Base-by-base conservation (phyloP, 225 moss, liverwort and hornwort species). In the Asterella californica region DNA sequence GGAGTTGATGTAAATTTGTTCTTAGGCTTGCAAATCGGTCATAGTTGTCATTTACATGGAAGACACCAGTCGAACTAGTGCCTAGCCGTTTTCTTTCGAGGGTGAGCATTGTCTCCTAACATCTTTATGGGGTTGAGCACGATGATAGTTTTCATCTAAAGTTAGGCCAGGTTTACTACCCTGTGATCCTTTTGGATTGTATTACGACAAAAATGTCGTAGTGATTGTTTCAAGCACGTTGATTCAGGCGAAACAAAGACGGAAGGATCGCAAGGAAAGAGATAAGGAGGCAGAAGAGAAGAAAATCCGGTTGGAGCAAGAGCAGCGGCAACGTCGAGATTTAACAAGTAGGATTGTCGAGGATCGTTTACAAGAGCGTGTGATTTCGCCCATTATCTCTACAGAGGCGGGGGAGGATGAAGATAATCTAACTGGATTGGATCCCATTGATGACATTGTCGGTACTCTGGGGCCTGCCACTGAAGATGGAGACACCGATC, bases 231-330 rank as follows among this genome's bases (percentile, higher is more conserved):
- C 25, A 61, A 61, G 6, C n/a, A 61, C 2, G 42, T 24, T 73
- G 34, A 19, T 81, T 33, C 83, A 99, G 99, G 99, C 99, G 53
- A 99, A 99, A 85, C 99, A 99, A 88, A 90, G 99, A 78, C 92
- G 99, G 69, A 99, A 92, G 86, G 99, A 95, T 84, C 92, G 93
- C 19, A 99, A 93, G 86, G 99, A 99, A 72, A 99, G 92, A 82
- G 99, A 99, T 52, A 99, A 99, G 81, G 99, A 95, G 76, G 90
- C 95, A 1, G 99, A 93, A 82, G 99, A 92, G 77, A 95, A 92
- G 81, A 93, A 92, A 77, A 84, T 86, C 52, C 88, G 93, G 72
- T 72, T 90, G 65, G 99, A 93, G 83, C 93, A 91, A 84, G 99
- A 93, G 86, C 89, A 84, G 70, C 90, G 89, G 25, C 93, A 93